phyloP scores from a whole-genome alignment of 139 green algal genomes.

The Coelastrella sp. region DNA sequence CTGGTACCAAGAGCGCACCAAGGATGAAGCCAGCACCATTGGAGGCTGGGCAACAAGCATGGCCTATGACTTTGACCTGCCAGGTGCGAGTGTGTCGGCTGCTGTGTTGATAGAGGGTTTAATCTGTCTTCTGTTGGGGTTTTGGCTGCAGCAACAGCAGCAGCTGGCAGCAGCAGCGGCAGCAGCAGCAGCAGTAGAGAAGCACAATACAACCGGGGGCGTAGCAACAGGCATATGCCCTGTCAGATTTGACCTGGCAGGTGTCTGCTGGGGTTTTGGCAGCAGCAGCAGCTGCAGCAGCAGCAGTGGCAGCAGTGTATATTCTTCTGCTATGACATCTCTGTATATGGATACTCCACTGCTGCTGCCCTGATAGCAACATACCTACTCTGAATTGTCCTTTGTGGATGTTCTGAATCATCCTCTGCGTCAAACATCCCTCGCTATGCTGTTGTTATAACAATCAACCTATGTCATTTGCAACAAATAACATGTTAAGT shows the following conservation, averaged over 20 bases:
- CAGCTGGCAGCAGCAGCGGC: neutral
- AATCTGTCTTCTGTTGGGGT: too few species aligned
- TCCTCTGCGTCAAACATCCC: too few species aligned
- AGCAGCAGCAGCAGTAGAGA: neutral
- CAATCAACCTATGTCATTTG: too few species aligned
- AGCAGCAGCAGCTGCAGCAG: neutral
- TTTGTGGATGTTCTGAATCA: too few species aligned
- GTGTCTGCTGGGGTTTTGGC: too few species aligned
- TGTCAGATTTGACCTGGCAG: too few species aligned
- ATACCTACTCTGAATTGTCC: too few species aligned
- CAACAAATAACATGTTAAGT: conserved; percentile 50
- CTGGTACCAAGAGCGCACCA: conserved; percentile 64
- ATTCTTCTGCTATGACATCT: neutral
- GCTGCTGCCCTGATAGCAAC: too few species aligned
- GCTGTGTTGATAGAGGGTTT: neutral
- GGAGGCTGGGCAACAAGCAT: conserved; percentile 59
- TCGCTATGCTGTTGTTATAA: too few species aligned
- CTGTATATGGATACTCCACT: too few species aligned
- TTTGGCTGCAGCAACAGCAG: neutral
- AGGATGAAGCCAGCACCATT: conserved; percentile 24
- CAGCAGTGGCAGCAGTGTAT: neutral
- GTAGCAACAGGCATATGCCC: too few species aligned
- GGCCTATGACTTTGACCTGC: conserved; percentile 48
- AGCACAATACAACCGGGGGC: too few species aligned
- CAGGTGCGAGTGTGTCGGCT: neutral